These are phyloP conservation scores for Suillus spraguei DNA, from an alignment of 768 basidiomycete genomes.

Conservation along the genomic window DNA sequence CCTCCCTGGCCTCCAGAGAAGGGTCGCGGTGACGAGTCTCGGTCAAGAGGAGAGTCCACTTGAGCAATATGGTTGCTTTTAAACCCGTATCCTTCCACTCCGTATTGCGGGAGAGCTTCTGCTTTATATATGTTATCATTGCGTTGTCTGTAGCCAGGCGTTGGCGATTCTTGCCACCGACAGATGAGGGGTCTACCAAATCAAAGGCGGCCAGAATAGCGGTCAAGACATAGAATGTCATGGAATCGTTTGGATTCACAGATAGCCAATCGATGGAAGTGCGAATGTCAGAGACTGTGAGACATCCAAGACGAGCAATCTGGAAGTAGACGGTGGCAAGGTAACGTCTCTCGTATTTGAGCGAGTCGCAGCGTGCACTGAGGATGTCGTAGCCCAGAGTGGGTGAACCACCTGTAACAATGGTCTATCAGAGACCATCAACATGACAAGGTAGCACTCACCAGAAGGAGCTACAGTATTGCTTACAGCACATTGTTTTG, in stretches of 20 bases:
- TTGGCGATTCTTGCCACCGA: constrained; percentile 48
- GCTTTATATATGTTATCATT: constrained; percentile 60
- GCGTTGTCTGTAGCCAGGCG: constrained; percentile 47
- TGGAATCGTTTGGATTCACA: constrained; percentile 62
- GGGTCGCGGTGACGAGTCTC: constrained; percentile 72
- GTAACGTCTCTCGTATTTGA: constrained; percentile 72
- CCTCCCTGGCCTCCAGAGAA: constrained; percentile 61
- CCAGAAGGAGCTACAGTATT: constrained; percentile 58
- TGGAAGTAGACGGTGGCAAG: constrained; percentile 66
- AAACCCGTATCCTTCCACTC: constrained; percentile 73
- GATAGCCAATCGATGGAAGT: constrained; percentile 72
- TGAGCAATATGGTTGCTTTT: constrained; percentile 74
- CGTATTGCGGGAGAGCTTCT: constrained; percentile 50
- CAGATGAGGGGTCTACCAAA: constrained; percentile 55
- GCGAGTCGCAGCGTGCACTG: constrained; percentile 67
- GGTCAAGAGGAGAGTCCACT: constrained; percentile 87
- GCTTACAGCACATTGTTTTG: constrained; percentile 59
- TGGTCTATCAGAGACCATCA: neutral
- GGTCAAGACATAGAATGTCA: constrained; percentile 70
- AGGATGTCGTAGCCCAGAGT: constrained; percentile 68
- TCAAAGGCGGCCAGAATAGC: constrained; percentile 69
- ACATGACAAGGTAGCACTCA: constrained; percentile 48
- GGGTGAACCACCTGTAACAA: constrained; percentile 40
- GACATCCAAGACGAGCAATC: constrained; percentile 62
- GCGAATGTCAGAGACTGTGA: constrained; percentile 63